A percentile compares a stretch with the other conserved stretches of the same genome.
Conservation (phyloP, 139 green algal genomes). For the Trebouxia sp. region DNA sequence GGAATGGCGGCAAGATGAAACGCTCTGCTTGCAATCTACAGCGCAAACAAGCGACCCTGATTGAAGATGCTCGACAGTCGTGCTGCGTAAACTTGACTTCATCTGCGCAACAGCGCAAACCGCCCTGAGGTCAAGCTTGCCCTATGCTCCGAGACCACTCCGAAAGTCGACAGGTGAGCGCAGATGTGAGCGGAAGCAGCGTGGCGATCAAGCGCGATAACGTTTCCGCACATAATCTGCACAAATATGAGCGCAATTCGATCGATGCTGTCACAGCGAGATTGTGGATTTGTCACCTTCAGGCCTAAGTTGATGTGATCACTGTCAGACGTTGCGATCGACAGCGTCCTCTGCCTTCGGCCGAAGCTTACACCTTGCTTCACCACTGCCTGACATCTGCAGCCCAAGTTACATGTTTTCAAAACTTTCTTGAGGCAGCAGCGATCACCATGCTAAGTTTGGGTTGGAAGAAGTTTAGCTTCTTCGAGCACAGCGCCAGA, state of each 20-base stretch:
- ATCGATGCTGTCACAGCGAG: neutral
- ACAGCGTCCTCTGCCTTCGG: neutral
- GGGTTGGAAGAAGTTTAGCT: constrained; percentile 51
- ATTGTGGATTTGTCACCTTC: neutral
- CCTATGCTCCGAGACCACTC: too few species aligned
- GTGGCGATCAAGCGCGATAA: neutral
- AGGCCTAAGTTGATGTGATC: neutral
- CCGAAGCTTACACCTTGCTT: neutral
- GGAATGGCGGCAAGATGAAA: too few species aligned
- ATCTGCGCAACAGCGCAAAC: too few species aligned
- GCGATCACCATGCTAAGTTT: constrained; percentile 45
- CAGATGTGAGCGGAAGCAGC: neutral
- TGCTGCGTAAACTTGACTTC: too few species aligned
- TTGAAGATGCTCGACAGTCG: neutral
- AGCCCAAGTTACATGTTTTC: neutral
- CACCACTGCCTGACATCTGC: neutral
- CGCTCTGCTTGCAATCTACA: too few species aligned
- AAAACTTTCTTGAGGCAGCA: neutral
- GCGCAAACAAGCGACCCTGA: neutral
- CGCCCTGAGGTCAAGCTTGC: too few species aligned
- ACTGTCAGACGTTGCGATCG: neutral
- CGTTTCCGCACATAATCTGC: neutral
- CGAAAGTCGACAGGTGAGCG: too few species aligned
- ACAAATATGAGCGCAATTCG: neutral
- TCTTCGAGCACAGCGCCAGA: constrained; percentile 51